Base-by-base conservation (phyloP, 495 filamentous ascomycete species). In the Talaromyces ruber region DNA sequence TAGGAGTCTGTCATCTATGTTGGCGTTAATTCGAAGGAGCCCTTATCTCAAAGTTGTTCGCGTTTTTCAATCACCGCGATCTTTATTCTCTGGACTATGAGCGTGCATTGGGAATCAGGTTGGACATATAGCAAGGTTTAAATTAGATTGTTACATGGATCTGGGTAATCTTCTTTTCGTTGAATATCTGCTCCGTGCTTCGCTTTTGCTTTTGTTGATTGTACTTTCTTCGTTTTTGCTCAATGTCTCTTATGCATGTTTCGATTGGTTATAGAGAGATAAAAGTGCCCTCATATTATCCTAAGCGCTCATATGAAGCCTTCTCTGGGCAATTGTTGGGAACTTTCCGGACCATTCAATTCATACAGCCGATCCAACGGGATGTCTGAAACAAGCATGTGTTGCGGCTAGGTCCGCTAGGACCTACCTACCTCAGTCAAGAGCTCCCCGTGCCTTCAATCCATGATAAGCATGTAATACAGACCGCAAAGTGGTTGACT, bases 1-100 rank as follows among this genome's bases (percentile, higher is more conserved):
- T 86, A 28, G 88, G 86, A 22, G 80, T 84, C 69, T 91, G 88
- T 72, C 79, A 79, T 22, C 74, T 88, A 28, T 90, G 87, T 70
- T 70, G 64, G 74, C 73, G 73, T 59, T 65, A 58, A 62, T 2
- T 4, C 11, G 21, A 21, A 8, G 21, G 16, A 54, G 28, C 26
- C 8, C 22, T 26, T 1, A 16, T 25, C 9, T 52, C 47, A 24
- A 25, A 52, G 18, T 52, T 24, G 18, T 22, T 24, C 24, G 11
- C 22, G 47, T 52, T 25, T 14, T 52, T 21, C 8, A 52, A 21
- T 47, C 18, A 21, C 43, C 1, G 18, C 8, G 43, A 47, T 47
- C 43, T 47, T 47, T 21, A n/a, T 47, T 47, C 21, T 47, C 18
- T 47, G 18, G 43, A 6, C 21, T 47, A 47, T 21, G 6, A 21